phyloP scores from a whole-genome alignment of 2,329 filamentous ascomycete genomes.

The Biscogniauxia mediterranea region DNA sequence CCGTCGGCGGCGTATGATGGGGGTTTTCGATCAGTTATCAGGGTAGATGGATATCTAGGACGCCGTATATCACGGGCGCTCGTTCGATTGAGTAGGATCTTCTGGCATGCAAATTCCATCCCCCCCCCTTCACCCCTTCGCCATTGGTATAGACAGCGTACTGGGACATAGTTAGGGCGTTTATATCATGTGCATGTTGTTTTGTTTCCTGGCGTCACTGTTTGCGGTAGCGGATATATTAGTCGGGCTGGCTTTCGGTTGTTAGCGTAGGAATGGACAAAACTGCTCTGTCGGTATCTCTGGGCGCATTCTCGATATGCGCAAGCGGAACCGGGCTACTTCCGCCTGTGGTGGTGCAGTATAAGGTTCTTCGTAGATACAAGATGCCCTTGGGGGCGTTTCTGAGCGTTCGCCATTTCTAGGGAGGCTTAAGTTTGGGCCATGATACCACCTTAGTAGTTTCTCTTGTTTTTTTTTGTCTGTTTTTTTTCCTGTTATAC shows the following conservation, averaged over 20 bases:
- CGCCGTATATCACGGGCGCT: neutral
- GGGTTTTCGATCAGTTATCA: slow-evolving; percentile 5
- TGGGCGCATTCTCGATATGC: slow-evolving; percentile 11
- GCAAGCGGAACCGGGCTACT: slow-evolving; percentile 14
- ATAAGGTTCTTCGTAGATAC: slow-evolving; percentile 21
- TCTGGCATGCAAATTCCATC: neutral
- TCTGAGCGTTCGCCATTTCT: slow-evolving; percentile 14
- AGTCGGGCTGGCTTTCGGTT: slow-evolving; percentile 12
- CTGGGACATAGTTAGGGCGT: slow-evolving; percentile 20
- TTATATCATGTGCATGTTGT: slow-evolving; percentile 26
- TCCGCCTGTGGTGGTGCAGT: slow-evolving; percentile 22
- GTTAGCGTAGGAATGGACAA: slow-evolving; percentile 3
- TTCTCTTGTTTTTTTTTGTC: slow-evolving; percentile 7
- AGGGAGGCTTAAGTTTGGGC: slow-evolving; percentile 16
- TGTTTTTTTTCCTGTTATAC: neutral
- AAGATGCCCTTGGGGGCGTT: slow-evolving; percentile 20
- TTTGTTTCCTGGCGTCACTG: neutral
- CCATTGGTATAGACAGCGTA: slow-evolving; percentile 25
- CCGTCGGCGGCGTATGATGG: slow-evolving; percentile 27
- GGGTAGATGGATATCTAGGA: slow-evolving; percentile 1
- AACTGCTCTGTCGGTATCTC: slow-evolving; percentile 4
- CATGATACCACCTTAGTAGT: slow-evolving; percentile 27
- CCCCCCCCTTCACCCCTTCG: slow-evolving; percentile 1
- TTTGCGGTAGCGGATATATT: slow-evolving; percentile 10
- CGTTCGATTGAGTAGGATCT: neutral